Evolutionary conservation across 345 rosid species (phyloP).

Genomic region (Barbarea vulgaris): DNA sequence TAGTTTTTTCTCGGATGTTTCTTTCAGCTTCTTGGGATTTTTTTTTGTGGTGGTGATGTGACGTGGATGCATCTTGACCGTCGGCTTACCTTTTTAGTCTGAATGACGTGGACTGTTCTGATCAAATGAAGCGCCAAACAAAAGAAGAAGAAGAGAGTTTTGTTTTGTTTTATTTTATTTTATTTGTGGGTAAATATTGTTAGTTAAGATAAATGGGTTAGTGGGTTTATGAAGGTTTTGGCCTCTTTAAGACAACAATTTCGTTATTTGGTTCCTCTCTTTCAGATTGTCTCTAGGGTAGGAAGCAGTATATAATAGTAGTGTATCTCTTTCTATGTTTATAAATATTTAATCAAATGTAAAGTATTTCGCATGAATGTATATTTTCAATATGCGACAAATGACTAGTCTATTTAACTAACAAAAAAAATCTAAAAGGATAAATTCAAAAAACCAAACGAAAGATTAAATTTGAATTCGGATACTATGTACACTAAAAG

Average conservation of each 20-base stretch:
- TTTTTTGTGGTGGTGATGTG: constrained; percentile 26
- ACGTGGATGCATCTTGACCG: constrained; percentile 30
- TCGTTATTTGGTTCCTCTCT: constrained; percentile 18
- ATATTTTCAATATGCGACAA: not conserved
- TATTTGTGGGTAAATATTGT: constrained; percentile 29
- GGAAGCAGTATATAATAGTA: constrained; percentile 18
- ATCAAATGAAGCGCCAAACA: not conserved
- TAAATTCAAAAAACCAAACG: not conserved
- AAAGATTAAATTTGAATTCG: not conserved
- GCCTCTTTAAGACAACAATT: not conserved
- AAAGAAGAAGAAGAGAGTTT: not conserved
- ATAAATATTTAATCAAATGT: not conserved
- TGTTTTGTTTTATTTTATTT: not conserved
- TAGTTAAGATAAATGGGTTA: constrained; percentile 8
- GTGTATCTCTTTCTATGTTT: not conserved
- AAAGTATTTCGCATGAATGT: not conserved
- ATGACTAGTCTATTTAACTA: not conserved
- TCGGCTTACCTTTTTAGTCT: not conserved
- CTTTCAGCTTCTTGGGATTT: constrained; percentile 2
- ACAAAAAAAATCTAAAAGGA: not conserved
- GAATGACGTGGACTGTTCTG: constrained; percentile 24
- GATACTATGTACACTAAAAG: not conserved
- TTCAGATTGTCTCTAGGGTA: constrained; percentile 4
- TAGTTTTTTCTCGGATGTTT: not conserved
- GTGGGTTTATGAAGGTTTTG: constrained; percentile 25